Base-by-base conservation (phyloP, 768 basidiomycete species). In the Glaciozyma martinii region DNA sequence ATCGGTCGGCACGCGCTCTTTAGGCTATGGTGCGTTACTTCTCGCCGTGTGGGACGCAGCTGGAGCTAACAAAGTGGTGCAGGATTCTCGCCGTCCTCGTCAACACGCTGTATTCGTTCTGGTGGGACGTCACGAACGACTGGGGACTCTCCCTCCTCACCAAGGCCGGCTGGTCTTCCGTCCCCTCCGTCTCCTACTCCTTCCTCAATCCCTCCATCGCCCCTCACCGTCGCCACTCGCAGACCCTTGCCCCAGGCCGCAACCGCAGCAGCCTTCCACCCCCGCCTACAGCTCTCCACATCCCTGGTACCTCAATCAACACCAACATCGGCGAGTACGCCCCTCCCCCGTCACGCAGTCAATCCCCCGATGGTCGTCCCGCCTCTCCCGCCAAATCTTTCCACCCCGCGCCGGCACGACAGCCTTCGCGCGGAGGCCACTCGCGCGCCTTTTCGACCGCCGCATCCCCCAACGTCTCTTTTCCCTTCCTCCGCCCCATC, bases 61-160 rank as follows among this genome's bases (percentile, higher is more conserved):
- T n/a, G 56, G 25, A 19, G 19, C 23, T 49, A 43, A 33, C 53
- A 47, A 21, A 25, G 27, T 25, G 30, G 8, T 33, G n/a, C 42
- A 94, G 91, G 92, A 76, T 97, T 21, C 76, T 95, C 53, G 83
- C 86, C 15, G 92, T 90, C 29, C 81, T 83, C 43, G 76, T 94
- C 72, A 98, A 98, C 77, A 94, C 93, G 5, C 76, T 88, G 37
- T 99, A 90, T 77, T 93, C 92, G 4, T 98, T 94, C 76, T 99
- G 91, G 89, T 99, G 95, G 95, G 95, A 98, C 77, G 82, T 98
- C 50, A 91, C 90, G 56, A 89, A 94, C 75, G 95, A 99, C 75
- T 99, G 94, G 93, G 95, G 95, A 8, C 80, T 99, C 61, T 83
- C 85, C 53, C 78, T 97, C 50, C 78, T 98, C 64, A 81, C 80